Base-by-base conservation (phyloP, 441 rosid species). In the Erysimum cheiri region DNA sequence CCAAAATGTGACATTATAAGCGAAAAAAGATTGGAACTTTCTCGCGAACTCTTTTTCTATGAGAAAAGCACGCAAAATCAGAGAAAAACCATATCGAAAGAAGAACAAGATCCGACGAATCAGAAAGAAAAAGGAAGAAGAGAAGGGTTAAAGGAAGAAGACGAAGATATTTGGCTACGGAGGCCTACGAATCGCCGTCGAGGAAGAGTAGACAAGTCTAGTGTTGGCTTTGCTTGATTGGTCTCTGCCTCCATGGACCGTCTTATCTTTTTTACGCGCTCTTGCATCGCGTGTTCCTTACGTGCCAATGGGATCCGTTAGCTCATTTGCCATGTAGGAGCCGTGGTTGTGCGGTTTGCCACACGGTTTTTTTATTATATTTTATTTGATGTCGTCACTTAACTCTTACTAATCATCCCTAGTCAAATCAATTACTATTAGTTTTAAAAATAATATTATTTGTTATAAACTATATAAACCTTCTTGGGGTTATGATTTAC, bases 201-300 rank as follows among this genome's bases (percentile, higher is more conserved):
- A 60, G 1, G 40, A 67, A 41, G 62, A 41, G 67, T 37, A 66
- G 67, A 31, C 61, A 58, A 58, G 55, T 60, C 49, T 35, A 52
- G 50, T 74, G 69, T 67, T 74, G 73, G 26, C 77, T 67, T 33
- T 50, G 2, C 31, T 60, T 67, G 44, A 67, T 74, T 74, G 73
- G 77, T 60, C 52, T 67, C 26, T n/a, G 8, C 17, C 46, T 66
- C 19, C 15, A 53, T 72, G 46, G 37, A n/a, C 60, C 44, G 0
- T 47, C 33, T 71, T 63, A 14, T 17, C 11, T 43, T 0, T 11
- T 3, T 11, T 54, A 73, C 77, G 31, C 63, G 33, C 61, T 26
- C 6, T 44, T 17, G 0, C 0, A 1, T 15, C 57, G 33, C 72
- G 67, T 73, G 68, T 53, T 0, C 0, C 0, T 15, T 44, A 67